Evolutionary conservation across 768 basidiomycete genomes (phyloP), one percentile per base, ranked within the genome.

Genomic region (Coprinopsis marcescibilis): DNA sequence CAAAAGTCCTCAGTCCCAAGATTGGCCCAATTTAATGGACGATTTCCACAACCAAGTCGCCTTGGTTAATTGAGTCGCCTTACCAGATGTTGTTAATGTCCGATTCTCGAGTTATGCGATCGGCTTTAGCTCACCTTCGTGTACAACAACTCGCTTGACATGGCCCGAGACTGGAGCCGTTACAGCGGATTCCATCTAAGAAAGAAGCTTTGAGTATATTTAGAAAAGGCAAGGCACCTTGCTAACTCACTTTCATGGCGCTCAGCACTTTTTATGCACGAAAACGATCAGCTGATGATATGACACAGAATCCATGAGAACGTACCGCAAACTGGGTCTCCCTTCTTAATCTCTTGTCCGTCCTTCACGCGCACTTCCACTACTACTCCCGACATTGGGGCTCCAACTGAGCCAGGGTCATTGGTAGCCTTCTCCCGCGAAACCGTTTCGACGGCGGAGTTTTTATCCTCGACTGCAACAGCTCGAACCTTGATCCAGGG

Each of bases 311-410:
- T 10, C 54, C 38, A 52, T 45, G 54, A 49, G 46, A 34, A 79
- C 84, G 68, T 65, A 88, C 86, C 83, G 66, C 88, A 88, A 53
- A 97, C 71, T 48, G 95, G 93, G 70, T 99, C 96, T 42, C 96
- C 96, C 69, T 93, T 95, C 81, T 86, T 94, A 66, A 99, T 93
- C 61, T 95, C 91, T 49, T 94, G 86, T 19, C 93, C 93, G 66
- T 98, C 96, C 70, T 96, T 95, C 50, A 97, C 94, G 59, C 95
- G 77, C 39, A 99, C 93, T 65, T 99, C 96, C 14, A 99, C 89
- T 45, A 98, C 93, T 41, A 98, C 95, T 65, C 94, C 96, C 48
- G 90, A 91, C 92, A 96, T 95, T 2, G 93, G 90, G 41, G 92
- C 91, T 45, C 94, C 96, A 52, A 98, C 86, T n/a, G 89, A 93